Conservation (phyloP, 192 early-diverging fungal species). For the Dimargaris xerosporica region DNA sequence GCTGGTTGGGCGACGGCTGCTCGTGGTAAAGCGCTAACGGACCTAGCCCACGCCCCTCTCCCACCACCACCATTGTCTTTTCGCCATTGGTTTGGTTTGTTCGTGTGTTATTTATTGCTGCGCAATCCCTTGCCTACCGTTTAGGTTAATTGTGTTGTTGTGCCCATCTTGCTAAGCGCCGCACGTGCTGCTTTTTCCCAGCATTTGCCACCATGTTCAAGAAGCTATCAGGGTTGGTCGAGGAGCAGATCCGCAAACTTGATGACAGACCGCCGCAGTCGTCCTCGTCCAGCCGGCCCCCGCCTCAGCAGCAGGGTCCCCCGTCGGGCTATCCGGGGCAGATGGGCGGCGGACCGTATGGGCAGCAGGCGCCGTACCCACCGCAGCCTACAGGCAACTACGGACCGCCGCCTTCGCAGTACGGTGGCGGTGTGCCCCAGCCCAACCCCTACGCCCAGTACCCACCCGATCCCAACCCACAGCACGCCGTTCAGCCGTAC, state of each 20-base stretch:
- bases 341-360: background rate
- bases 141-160: background rate
- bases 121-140: background rate
- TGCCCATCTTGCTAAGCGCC: background rate
- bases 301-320: background rate
- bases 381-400: background rate
- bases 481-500: constrained; percentile 4
- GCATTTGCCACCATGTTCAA: constrained; percentile 4
- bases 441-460: background rate
- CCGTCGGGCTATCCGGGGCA: background rate
- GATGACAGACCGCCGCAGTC: background rate
- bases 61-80: too few species aligned
- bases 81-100: too few species aligned
- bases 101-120: background rate
- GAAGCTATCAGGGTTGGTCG: background rate
- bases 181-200: background rate
- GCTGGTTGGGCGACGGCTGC: too few species aligned
- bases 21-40: too few species aligned
- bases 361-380: background rate
- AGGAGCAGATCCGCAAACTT: background rate
- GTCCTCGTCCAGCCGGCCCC: too few species aligned
- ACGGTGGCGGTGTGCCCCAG: background rate
- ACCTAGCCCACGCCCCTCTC: too few species aligned
- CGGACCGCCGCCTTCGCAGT: background rate
- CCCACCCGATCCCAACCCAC: constrained; percentile 1